Conservation (phyloP, 2,329 filamentous ascomycete species). For the Apiospora malaysiana region DNA sequence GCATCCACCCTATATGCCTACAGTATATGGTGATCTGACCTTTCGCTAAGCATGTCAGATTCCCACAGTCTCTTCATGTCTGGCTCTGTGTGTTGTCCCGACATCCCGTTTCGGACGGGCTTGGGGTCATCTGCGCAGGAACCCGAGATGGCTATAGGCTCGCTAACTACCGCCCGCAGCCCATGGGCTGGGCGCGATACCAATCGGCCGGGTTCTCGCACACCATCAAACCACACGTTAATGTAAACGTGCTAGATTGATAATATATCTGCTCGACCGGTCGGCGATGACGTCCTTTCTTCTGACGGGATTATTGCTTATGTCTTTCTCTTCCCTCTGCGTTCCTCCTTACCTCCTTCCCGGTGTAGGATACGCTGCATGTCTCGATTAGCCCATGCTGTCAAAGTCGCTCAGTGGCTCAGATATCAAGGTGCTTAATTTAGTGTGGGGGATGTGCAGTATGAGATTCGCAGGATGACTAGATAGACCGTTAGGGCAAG, state of each 20-base stretch:
- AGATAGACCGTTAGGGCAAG: not conserved
- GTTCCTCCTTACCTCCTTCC: not conserved
- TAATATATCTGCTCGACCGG: not conserved
- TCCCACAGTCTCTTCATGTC: conserved; percentile 10
- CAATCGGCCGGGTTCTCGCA: conserved; percentile 13
- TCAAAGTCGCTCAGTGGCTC: conserved; percentile 1
- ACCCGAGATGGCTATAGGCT: conserved; percentile 42
- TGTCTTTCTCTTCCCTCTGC: not conserved
- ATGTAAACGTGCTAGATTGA: not conserved
- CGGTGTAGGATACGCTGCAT: conserved; percentile 18
- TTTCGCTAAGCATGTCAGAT: not conserved
- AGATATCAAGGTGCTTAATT: conserved; percentile 9
- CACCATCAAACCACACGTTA: not conserved
- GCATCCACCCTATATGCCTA: not conserved
- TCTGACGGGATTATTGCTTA: not conserved
- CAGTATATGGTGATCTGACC: not conserved
- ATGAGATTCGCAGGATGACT: not conserved
- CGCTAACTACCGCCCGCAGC: conserved; percentile 8
- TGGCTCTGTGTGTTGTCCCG: conserved; percentile 3
- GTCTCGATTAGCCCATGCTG: not conserved
- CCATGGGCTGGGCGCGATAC: not conserved
- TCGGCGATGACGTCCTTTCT: not conserved
- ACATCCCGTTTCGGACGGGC: not conserved
- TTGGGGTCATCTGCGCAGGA: conserved; percentile 44
- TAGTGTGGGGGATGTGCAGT: conserved; percentile 1